Evolutionary conservation across 257 asterid genomes (phyloP).

Genomic region (Solanum infundibuliforme): DNA sequence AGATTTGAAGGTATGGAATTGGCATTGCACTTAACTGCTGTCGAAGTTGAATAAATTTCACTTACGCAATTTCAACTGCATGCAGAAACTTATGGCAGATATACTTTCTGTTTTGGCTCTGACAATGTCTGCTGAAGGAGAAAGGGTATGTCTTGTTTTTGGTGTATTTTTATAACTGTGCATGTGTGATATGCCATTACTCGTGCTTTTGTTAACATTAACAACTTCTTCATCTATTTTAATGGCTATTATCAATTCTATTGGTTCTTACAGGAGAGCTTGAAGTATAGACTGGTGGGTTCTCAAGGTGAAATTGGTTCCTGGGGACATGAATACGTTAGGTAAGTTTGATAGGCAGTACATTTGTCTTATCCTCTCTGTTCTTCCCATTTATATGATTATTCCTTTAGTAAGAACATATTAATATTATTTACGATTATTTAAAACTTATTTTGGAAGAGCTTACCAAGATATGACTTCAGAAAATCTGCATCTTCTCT

Average conservation of each 20-base stretch:
- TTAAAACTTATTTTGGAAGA: background rate
- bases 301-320: conserved; percentile 90
- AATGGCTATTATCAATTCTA: background rate
- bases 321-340: conserved; percentile 98
- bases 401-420: background rate
- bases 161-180: background rate
- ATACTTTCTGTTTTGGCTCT: conserved; percentile 93
- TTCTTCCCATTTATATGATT: background rate
- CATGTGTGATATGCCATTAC: background rate
- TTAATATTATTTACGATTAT: background rate
- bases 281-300: conserved; percentile 83
- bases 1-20: conserved; percentile 54
- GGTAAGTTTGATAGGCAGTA: conserved; percentile 33
- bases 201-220: background rate
- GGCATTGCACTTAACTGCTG: background rate
- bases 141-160: conserved; percentile 45
- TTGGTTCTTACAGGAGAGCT: conserved; percentile 67
- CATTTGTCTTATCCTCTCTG: background rate
- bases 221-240: background rate
- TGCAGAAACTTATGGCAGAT: conserved; percentile 80
- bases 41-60: background rate
- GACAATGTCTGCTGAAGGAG: conserved; percentile 98
- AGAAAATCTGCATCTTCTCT: background rate
- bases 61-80: background rate
- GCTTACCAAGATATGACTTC: background rate